These are phyloP conservation scores for Coriaria nepalensis DNA, from an alignment of 306 rosid species.

Conservation along the genomic window DNA sequence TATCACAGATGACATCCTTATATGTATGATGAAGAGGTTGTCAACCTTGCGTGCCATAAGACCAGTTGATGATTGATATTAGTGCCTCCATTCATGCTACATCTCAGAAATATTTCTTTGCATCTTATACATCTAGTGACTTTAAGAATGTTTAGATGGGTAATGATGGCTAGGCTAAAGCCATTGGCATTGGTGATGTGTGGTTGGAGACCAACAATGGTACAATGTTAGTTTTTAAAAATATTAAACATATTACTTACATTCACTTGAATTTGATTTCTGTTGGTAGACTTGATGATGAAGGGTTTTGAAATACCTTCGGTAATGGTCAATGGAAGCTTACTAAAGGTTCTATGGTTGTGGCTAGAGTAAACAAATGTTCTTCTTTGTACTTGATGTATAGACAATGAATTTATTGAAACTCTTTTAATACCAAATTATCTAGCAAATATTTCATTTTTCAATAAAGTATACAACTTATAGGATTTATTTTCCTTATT, in stretches of 20 bases:
- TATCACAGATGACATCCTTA: not conserved
- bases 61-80: conserved; percentile 2
- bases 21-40: not conserved
- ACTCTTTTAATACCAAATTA: too few species aligned
- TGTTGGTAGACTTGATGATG: not conserved
- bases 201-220: not conserved
- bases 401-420: too few species aligned
- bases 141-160: not conserved
- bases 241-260: not conserved
- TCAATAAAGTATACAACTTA: too few species aligned
- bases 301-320: not conserved
- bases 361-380: not conserved
- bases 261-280: not conserved
- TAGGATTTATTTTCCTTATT: too few species aligned
- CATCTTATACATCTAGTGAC: not conserved
- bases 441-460: too few species aligned
- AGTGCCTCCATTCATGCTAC: not conserved
- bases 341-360: not conserved
- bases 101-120: not conserved
- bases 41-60: not conserved
- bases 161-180: not conserved
- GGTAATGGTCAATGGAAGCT: not conserved
- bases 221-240: not conserved
- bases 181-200: not conserved
- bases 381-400: not conserved